Percentiles rank a stretch among this genome's conserved stretches.
Evolutionary conservation across 768 basidiomycete genomes (phyloP).

Genomic region (Hemileccinum impolitum): DNA sequence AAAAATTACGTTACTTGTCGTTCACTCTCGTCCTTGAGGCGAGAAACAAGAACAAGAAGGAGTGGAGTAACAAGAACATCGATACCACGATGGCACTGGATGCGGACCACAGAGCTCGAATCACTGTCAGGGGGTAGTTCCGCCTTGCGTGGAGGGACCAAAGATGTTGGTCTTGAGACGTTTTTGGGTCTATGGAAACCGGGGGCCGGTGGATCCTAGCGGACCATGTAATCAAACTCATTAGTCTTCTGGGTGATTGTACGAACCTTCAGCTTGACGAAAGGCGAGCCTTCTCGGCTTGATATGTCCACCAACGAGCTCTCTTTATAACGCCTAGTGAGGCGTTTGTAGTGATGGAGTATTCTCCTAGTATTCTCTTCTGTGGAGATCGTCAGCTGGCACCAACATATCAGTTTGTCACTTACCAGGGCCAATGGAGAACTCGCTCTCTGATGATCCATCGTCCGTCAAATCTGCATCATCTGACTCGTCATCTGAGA

Average conservation of each 20-base stretch:
- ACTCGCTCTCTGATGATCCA: slow-evolving; percentile 34
- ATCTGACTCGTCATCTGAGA: slow-evolving; percentile 79
- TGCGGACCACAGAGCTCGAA: slow-evolving; percentile 29
- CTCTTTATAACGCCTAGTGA: slow-evolving; percentile 47
- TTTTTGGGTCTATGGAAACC: slow-evolving; percentile 7
- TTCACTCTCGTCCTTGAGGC: slow-evolving; percentile 47
- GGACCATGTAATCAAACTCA: not conserved
- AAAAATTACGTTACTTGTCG: slow-evolving; percentile 37
- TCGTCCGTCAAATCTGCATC: slow-evolving; percentile 64
- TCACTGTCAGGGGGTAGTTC: not conserved
- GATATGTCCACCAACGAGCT: slow-evolving; percentile 33
- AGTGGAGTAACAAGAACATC: slow-evolving; percentile 55
- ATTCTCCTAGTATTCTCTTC: slow-evolving; percentile 17
- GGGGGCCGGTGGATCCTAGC: slow-evolving; percentile 11
- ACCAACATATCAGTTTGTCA: not conserved
- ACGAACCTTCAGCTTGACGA: slow-evolving; percentile 43
- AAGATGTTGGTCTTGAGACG: not conserved
- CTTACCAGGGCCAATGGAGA: slow-evolving; percentile 39
- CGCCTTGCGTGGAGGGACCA: slow-evolving; percentile 1
- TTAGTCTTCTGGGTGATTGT: not conserved
- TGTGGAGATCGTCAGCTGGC: slow-evolving; percentile 15
- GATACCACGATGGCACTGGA: slow-evolving; percentile 38
- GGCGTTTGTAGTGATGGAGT: slow-evolving; percentile 44
- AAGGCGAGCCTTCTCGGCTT: slow-evolving; percentile 48
- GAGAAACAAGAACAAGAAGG: slow-evolving; percentile 39